Percentiles rank a stretch among this genome's conserved stretches.
These are phyloP conservation scores for Kodamaea sagamina DNA, from an alignment of 805 yeast genomes.

Conservation along the genomic window DNA sequence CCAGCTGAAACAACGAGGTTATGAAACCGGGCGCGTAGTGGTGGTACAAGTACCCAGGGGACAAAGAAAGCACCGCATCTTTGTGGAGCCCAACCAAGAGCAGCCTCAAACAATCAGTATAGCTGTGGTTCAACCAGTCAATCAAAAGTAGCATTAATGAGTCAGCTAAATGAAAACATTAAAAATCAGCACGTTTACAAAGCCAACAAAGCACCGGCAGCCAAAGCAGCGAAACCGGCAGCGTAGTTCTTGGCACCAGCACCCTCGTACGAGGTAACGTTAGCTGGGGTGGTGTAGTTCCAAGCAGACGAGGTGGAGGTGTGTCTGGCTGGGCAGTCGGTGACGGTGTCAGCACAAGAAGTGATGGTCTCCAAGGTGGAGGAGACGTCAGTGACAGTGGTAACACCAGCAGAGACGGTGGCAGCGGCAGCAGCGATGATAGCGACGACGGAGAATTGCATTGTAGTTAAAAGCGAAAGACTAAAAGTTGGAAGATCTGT, in stretches of 20 bases:
- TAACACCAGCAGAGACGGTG: conserved; percentile 35
- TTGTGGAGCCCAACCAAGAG: conserved; percentile 7
- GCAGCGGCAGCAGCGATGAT: conserved; percentile 38
- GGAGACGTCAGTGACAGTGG: conserved; percentile 35
- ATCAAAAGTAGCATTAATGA: conserved; percentile 14
- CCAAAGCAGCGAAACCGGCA: conserved; percentile 47
- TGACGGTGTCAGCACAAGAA: conserved; percentile 46
- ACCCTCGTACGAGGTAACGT: conserved; percentile 41
- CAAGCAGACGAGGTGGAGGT: conserved; percentile 21
- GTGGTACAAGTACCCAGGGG: neutral
- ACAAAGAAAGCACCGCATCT: conserved; percentile 9
- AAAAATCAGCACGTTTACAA: conserved; percentile 16
- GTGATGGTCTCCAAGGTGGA: conserved; percentile 50
- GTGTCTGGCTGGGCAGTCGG: conserved; percentile 47
- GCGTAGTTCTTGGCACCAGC: conserved; percentile 36
- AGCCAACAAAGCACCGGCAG: conserved; percentile 49
- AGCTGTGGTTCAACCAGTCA: neutral
- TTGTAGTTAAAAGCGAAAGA: conserved; percentile 23
- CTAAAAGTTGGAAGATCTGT: conserved; percentile 16
- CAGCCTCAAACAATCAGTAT: conserved; percentile 7
- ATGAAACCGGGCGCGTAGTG: conserved; percentile 12
- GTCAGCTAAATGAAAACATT: neutral
- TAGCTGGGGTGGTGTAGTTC: conserved; percentile 31
- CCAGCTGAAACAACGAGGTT: neutral
- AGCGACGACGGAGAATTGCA: conserved; percentile 46